Percentiles rank a stretch among this genome's conserved stretches.
phyloP scores from a whole-genome alignment of 78 protist species.

The Guillardia theta region DNA sequence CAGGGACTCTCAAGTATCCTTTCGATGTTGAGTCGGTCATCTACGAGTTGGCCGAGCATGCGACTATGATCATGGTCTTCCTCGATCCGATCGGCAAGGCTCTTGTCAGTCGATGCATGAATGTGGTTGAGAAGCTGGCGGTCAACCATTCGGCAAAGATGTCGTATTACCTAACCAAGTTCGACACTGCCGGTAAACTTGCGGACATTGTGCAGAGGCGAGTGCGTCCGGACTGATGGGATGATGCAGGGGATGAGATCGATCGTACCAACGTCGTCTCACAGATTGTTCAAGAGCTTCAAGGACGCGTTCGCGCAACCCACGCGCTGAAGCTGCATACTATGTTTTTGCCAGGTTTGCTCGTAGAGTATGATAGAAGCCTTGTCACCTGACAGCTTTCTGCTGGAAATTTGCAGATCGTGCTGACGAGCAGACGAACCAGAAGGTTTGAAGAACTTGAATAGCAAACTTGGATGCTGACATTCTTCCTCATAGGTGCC shows the following conservation, averaged over 20 bases:
- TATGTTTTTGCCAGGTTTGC: not conserved
- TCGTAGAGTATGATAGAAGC: not conserved
- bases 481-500: no score
- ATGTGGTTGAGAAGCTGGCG: not conserved
- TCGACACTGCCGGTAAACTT: conserved; percentile 2
- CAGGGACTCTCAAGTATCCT: conserved; percentile 50
- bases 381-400: not conserved
- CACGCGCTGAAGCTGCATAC: conserved; percentile 19
- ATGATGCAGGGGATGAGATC: not conserved
- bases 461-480: no score
- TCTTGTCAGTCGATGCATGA: not conserved
- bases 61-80: conserved; percentile 44
- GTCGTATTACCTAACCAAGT: conserved; percentile 9
- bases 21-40: conserved; percentile 52
- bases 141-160: not conserved
- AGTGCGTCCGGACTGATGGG: no score
- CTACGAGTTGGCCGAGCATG: conserved; percentile 29
- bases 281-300: conserved; percentile 14
- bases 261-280: conserved; percentile 30
- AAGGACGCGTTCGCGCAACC: not conserved
- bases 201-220: no score
- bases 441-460: no score
- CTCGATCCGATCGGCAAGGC: conserved; percentile 67
- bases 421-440: not conserved
- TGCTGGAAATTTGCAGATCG: not conserved